Conservation (phyloP, 2,329 filamentous ascomycete genomes). For the Aspergillus ochraceoroseus region DNA sequence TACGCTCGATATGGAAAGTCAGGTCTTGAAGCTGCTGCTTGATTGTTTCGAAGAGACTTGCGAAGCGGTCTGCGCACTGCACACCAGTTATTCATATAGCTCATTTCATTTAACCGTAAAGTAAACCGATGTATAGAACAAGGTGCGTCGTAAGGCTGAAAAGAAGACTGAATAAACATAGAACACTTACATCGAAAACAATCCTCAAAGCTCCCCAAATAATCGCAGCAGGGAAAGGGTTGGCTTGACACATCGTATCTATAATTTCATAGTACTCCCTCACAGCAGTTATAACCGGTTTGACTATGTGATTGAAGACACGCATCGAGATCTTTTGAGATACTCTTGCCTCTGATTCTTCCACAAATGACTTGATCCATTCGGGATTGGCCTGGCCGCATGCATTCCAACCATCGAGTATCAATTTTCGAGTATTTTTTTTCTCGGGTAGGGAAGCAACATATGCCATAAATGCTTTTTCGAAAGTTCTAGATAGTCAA, state of each 20-base stretch:
- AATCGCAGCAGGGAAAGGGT: not conserved
- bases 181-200: not conserved
- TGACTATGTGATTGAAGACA: not conserved
- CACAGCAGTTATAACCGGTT: not conserved
- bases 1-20: not conserved
- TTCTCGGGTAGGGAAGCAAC: not conserved
- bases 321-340: not conserved
- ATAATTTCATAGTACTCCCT: not conserved
- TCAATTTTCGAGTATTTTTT: slow-evolving; percentile 1
- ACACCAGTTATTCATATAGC: too few relatives aligned
- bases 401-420: not conserved
- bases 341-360: not conserved
- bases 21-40: not conserved
- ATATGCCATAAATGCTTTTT: not conserved
- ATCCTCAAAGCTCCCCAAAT: not conserved
- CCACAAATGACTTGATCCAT: not conserved
- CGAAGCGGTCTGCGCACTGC: slow-evolving; percentile 1
- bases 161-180: too few relatives aligned
- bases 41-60: not conserved
- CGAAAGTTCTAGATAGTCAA: not conserved
- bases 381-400: not conserved
- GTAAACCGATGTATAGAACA: too few relatives aligned
- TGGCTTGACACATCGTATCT: slow-evolving; percentile 1
- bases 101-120: too few relatives aligned
- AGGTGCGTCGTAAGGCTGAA: too few relatives aligned